phyloP scores from a whole-genome alignment of 495 filamentous ascomycete genomes.

The Xylaria castorea region DNA sequence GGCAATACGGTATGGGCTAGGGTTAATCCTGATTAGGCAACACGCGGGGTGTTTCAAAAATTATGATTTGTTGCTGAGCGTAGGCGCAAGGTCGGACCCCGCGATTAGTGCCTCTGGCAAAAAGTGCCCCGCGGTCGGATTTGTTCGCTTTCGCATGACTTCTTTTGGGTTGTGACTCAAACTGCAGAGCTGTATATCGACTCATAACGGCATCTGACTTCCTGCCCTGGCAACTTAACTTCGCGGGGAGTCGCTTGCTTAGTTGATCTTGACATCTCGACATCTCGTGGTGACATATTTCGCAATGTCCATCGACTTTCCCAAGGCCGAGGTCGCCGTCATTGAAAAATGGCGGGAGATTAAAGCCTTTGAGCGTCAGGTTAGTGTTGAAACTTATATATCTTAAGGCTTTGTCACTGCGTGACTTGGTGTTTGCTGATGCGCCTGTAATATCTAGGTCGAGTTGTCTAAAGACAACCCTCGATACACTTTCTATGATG shows the following conservation, averaged over 20 bases:
- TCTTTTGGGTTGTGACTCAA: conserved; percentile 24
- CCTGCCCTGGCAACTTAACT: conserved; percentile 4
- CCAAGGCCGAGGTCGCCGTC: conserved; percentile 83
- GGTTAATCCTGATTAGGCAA: conserved; percentile 19
- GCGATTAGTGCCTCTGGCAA: conserved; percentile 24
- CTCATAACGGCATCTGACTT: neutral
- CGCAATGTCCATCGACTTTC: conserved; percentile 87
- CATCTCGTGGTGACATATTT: neutral
- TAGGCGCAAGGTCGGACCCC: conserved; percentile 17
- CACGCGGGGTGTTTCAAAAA: conserved; percentile 18
- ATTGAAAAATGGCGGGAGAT: conserved; percentile 87
- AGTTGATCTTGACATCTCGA: conserved; percentile 3
- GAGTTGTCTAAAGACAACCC: conserved; percentile 46
- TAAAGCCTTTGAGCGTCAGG: conserved; percentile 81
- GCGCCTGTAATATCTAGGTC: conserved; percentile 35
- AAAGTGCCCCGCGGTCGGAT: conserved; percentile 30
- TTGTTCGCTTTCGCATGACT: conserved; percentile 8
- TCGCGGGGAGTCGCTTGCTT: neutral
- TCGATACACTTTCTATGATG: conserved; percentile 73
- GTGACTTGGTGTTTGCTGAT: conserved; percentile 18
- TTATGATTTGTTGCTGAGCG: neutral
- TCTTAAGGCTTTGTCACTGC: neutral
- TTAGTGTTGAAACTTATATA: conserved; percentile 33
- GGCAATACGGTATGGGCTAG: no score
- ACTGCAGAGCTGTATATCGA: neutral